Evolutionary conservation across 306 rosid species (phyloP).

Genomic region (barrel medic (Medicago truncatula)): MtrunA17r5.0-ANR NC_053049.1:37169501-37170000

Average conservation of each 20-base stretch:
- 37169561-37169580: neutral
- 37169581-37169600: neutral
- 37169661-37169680: neutral
- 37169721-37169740: constrained; percentile 11
- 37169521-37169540: neutral
- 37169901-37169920: neutral
- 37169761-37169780: too few relatives aligned
- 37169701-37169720: neutral
- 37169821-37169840: too few relatives aligned
- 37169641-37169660: neutral
- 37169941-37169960: neutral
- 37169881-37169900: neutral
- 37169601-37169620: neutral
- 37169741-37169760: neutral
- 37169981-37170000: neutral
- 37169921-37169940: neutral
- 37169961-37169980: constrained; percentile 5
- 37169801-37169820: too few relatives aligned
- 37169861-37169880: neutral
- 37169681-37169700: constrained; percentile 2
- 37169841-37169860: too few relatives aligned
- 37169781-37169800: too few relatives aligned
- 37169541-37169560: neutral
- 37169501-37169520: neutral
- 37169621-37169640: neutral